phyloP scores from a whole-genome alignment of 345 rosid genomes.

The Populus pruinosa region DNA sequence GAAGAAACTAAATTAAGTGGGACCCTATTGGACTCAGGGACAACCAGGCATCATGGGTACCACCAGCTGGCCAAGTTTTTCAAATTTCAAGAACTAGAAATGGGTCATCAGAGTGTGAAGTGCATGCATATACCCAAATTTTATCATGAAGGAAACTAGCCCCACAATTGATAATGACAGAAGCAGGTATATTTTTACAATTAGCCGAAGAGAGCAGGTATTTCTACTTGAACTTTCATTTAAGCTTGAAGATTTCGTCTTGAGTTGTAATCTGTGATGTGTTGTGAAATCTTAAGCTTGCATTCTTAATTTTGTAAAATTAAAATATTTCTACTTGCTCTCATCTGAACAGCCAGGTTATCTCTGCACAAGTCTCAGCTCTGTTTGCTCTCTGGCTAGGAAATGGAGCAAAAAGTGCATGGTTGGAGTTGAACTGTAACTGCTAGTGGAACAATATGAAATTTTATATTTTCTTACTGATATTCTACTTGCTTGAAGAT shows the following conservation, averaged over 20 bases:
- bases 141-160: not conserved
- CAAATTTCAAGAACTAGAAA: not conserved
- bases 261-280: too few species aligned
- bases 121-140: constrained; percentile 14
- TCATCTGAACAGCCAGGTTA: not conserved
- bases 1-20: constrained; percentile 9
- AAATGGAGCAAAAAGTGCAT: not conserved
- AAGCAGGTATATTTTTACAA: not conserved
- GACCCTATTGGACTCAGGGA: constrained; percentile 9
- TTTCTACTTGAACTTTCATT: not conserved
- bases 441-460: not conserved
- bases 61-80: not conserved
- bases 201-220: not conserved
- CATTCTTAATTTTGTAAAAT: not conserved
- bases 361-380: not conserved
- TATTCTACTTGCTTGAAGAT: not conserved
- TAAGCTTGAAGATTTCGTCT: not conserved
- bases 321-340: not conserved
- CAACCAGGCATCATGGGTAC: not conserved
- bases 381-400: not conserved
- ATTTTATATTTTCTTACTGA: not conserved
- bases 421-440: not conserved
- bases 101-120: not conserved
- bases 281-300: not conserved
- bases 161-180: not conserved